phyloP scores from a whole-genome alignment of 495 filamentous ascomycete genomes.

The Filosporella fistucella region DNA sequence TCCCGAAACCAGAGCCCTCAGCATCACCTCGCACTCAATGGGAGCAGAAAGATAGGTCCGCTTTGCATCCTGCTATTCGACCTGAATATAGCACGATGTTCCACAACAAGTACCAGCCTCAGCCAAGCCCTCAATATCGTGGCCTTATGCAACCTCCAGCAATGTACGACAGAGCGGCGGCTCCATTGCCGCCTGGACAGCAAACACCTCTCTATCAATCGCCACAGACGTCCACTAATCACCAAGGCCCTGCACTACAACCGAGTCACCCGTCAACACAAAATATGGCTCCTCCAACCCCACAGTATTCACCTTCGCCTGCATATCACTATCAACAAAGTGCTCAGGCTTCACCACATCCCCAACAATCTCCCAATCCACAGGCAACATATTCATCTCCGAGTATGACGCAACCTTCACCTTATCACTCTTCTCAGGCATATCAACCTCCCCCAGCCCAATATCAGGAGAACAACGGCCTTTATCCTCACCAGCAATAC shows the following conservation, averaged over 20 bases:
- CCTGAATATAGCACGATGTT: constrained; percentile 34
- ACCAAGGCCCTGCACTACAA: too few relatives aligned
- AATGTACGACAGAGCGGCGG: constrained; percentile 10
- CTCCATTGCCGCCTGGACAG: too few relatives aligned
- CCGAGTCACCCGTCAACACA: constrained; percentile 3
- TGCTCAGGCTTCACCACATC: not conserved
- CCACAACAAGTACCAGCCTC: constrained; percentile 25
- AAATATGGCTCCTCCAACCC: not conserved
- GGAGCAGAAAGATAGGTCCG: constrained; percentile 20
- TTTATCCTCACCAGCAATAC: too few relatives aligned
- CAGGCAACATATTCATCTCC: too few relatives aligned
- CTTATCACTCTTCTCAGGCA: too few relatives aligned
- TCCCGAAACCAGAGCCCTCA: not conserved
- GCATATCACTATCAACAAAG: not conserved
- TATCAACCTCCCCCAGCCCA: too few relatives aligned
- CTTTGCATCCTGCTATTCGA: constrained; percentile 42
- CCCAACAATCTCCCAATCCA: not conserved
- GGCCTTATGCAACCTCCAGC: constrained; percentile 6
- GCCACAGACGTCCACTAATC: too few relatives aligned
- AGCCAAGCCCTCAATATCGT: constrained; percentile 4
- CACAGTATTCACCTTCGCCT: not conserved
- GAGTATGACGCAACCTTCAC: too few relatives aligned
- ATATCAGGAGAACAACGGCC: too few relatives aligned
- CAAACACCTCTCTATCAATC: too few relatives aligned
- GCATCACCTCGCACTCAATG: constrained; percentile 12